A percentile compares a stretch with the other conserved stretches of the same genome.
These are phyloP conservation scores for Miscanthus sacchariflorus DNA, from an alignment of 202 grass and related monocot genomes.

Conservation along the genomic window DNA sequence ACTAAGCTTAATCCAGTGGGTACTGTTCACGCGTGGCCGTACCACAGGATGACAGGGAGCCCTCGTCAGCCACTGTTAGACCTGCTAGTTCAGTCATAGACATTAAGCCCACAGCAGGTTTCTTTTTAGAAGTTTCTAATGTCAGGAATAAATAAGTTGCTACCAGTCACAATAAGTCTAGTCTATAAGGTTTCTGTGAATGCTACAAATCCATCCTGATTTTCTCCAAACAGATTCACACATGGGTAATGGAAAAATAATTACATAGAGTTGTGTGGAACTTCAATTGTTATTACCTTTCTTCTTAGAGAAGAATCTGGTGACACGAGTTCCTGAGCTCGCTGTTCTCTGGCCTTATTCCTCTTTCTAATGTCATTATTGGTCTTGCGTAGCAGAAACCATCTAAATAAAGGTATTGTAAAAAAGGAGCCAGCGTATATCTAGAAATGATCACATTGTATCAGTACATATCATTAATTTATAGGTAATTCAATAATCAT, in stretches of 20 bases:
- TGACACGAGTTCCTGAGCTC: slow-evolving; percentile 66
- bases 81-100: background rate
- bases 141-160: slow-evolving; percentile 18
- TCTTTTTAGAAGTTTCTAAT: slow-evolving; percentile 38
- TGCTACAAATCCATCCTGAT: background rate
- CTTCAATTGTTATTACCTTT: slow-evolving; percentile 62
- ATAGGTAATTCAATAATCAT: slow-evolving; percentile 34
- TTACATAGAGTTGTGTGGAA: slow-evolving; percentile 3
- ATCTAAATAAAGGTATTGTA: slow-evolving; percentile 88
- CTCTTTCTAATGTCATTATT: slow-evolving; percentile 80
- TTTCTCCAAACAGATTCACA: slow-evolving; percentile 21
- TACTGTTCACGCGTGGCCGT: background rate
- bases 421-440: slow-evolving; percentile 96
- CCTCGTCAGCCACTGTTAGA: background rate
- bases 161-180: background rate
- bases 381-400: slow-evolving; percentile 72
- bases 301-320: slow-evolving; percentile 78
- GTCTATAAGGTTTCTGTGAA: slow-evolving; percentile 10
- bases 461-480: slow-evolving; percentile 41
- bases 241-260: slow-evolving; percentile 17
- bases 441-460: slow-evolving; percentile 53
- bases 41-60: background rate
- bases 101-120: background rate
- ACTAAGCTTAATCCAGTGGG: background rate
- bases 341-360: slow-evolving; percentile 80